Conservation (phyloP, 768 basidiomycete genomes). For the Lactarius hengduanensis region DNA sequence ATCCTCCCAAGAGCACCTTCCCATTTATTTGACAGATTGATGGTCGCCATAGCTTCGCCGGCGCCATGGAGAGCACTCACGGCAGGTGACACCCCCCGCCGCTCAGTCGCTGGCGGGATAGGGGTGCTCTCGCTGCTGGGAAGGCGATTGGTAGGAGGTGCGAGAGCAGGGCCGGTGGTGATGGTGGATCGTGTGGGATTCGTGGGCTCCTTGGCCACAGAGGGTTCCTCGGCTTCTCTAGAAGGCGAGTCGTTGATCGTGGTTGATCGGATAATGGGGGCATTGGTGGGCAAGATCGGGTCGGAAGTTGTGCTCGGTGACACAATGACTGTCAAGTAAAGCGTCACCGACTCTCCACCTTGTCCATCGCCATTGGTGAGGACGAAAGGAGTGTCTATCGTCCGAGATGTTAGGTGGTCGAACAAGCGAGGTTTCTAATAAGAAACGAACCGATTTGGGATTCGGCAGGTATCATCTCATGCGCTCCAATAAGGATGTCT, state of each 20-base stretch:
- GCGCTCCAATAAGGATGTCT: not conserved
- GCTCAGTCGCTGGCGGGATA: not conserved
- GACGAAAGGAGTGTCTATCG: not conserved
- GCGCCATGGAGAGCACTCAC: not conserved
- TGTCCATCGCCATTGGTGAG: not conserved
- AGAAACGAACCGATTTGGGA: not conserved
- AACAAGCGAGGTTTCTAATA: not conserved
- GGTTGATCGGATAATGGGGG: no score
- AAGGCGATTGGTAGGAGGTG: not conserved
- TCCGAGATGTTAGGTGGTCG: not conserved
- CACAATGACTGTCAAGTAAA: not conserved
- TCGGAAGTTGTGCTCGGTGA: not conserved
- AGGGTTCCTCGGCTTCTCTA: not conserved
- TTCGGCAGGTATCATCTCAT: not conserved
- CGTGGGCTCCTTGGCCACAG: not conserved
- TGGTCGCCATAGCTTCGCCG: not conserved
- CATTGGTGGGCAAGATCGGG: not conserved
- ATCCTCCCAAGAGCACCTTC: not conserved
- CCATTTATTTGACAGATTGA: not conserved
- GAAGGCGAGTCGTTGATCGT: no score
- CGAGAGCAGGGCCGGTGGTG: not conserved
- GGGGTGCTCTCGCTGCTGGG: not conserved
- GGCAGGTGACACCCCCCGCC: not conserved
- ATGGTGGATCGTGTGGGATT: not conserved
- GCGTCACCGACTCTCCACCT: not conserved